These are phyloP conservation scores for Cicer judaicum DNA, from an alignment of 306 rosid species.

Conservation along the genomic window DNA sequence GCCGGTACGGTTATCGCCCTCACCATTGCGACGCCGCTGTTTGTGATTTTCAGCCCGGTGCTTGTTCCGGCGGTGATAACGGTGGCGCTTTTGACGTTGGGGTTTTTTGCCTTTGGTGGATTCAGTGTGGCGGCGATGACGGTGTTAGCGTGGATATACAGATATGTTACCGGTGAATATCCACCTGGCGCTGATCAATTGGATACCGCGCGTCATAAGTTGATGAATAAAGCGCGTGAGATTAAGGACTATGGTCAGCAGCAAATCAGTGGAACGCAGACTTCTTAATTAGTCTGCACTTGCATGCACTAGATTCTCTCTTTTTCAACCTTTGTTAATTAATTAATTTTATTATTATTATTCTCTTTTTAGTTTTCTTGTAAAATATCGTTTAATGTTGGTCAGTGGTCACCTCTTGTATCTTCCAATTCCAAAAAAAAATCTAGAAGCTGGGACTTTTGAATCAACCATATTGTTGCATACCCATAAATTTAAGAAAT, in stretches of 20 bases:
- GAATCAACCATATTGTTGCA: too few relatives aligned
- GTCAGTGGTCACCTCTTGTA: too few relatives aligned
- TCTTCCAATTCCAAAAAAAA: too few relatives aligned
- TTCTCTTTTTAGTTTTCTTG: neutral
- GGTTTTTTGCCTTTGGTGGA: conserved; percentile 74
- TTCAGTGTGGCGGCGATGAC: conserved; percentile 76
- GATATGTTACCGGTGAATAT: conserved; percentile 61
- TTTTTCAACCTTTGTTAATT: neutral
- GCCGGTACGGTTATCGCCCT: conserved; percentile 64
- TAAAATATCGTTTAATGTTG: too few relatives aligned
- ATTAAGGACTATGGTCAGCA: conserved; percentile 78
- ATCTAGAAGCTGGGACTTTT: too few relatives aligned
- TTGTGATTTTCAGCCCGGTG: conserved; percentile 86
- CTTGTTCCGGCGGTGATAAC: conserved; percentile 67
- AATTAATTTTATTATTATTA: neutral
- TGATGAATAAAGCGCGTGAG: conserved; percentile 70
- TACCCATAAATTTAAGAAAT: too few relatives aligned
- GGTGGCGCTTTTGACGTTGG: conserved; percentile 48
- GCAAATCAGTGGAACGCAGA: conserved; percentile 44
- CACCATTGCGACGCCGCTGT: conserved; percentile 65
- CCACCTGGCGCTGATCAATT: conserved; percentile 60
- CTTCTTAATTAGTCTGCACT: conserved; percentile 38
- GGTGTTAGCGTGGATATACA: conserved; percentile 69
- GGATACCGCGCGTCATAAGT: conserved; percentile 58
- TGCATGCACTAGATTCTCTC: neutral